Evolutionary conservation across 2,329 filamentous ascomycete genomes (phyloP).

Genomic region (Pyrenophora seminiperda): DNA sequence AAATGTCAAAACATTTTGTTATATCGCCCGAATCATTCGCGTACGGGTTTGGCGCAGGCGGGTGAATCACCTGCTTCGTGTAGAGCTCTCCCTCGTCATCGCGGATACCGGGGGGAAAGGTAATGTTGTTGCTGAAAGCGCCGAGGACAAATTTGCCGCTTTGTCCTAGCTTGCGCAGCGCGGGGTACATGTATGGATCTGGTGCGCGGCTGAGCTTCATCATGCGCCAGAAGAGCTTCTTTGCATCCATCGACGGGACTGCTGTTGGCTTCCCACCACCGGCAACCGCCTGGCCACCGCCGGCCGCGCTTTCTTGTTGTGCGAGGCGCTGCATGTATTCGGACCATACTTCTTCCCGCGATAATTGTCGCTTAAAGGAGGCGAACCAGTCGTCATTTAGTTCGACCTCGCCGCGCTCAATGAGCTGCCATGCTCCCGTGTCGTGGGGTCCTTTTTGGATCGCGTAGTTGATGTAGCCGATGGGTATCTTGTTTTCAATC

Average conservation of each 20-base stretch:
- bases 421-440: conserved; percentile 79
- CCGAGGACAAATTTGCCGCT: conserved; percentile 59
- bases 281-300: conserved; percentile 39
- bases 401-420: conserved; percentile 82
- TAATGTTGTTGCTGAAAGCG: conserved; percentile 87
- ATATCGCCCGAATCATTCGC: conserved; percentile 56
- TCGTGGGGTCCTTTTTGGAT: conserved; percentile 78
- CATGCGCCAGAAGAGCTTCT: conserved; percentile 88
- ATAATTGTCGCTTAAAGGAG: conserved; percentile 76
- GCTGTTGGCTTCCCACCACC: conserved; percentile 57
- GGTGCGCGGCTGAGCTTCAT: conserved; percentile 73
- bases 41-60: conserved; percentile 26
- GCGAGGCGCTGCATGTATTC: conserved; percentile 55
- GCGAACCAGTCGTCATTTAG: conserved; percentile 77
- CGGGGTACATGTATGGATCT: conserved; percentile 89
- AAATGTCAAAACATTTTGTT: conserved; percentile 77
- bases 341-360: conserved; percentile 69
- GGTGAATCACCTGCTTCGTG: conserved; percentile 42
- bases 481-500: conserved; percentile 72
- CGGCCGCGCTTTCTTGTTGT: conserved; percentile 22
- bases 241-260: conserved; percentile 74
- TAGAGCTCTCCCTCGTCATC: conserved; percentile 60
- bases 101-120: conserved; percentile 76
- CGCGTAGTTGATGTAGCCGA: conserved; percentile 89
- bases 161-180: conserved; percentile 69